A percentile compares a stretch with the other conserved stretches of the same genome.
Conservation (phyloP, 208 protist species). For the Leishmania turanica region DNA sequence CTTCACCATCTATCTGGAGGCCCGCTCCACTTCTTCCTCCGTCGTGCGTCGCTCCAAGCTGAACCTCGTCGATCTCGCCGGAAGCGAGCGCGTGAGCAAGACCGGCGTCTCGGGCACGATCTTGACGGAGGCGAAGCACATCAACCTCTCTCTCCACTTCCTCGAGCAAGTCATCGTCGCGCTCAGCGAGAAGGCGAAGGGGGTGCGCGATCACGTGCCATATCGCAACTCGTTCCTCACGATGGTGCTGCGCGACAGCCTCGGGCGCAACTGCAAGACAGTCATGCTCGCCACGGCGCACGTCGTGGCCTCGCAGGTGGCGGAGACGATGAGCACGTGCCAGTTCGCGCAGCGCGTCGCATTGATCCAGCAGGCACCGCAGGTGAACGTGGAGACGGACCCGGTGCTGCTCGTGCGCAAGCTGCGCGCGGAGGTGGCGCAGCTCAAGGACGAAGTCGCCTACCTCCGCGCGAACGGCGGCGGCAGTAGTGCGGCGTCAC, state of each 20-base stretch:
- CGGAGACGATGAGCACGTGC: conserved; percentile 92
- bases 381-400: conserved; percentile 92
- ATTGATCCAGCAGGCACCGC: conserved; percentile 83
- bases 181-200: conserved; percentile 83
- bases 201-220: conserved; percentile 90
- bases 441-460: conserved; percentile 87
- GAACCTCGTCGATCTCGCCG: conserved; percentile 93
- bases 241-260: conserved; percentile 91
- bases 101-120: conserved; percentile 77
- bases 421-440: conserved; percentile 87
- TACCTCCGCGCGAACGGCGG: conserved; percentile 68
- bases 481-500: conserved; percentile 12
- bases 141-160: conserved; percentile 93
- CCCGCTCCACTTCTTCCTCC: conserved; percentile 47
- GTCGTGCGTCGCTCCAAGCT: conserved; percentile 76
- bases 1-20: conserved; percentile 85
- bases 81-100: conserved; percentile 90
- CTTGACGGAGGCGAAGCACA: conserved; percentile 86
- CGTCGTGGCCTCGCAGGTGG: conserved; percentile 49
- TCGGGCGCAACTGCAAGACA: conserved; percentile 96
- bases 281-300: conserved; percentile 92
- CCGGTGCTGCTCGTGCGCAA: conserved; percentile 86
- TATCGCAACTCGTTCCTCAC: conserved; percentile 96
- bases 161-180: conserved; percentile 89
- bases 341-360: conserved; percentile 91